Evolutionary conservation across 2,329 filamentous ascomycete species (phyloP).

Genomic region (Trichocomaceae sp.): DNA sequence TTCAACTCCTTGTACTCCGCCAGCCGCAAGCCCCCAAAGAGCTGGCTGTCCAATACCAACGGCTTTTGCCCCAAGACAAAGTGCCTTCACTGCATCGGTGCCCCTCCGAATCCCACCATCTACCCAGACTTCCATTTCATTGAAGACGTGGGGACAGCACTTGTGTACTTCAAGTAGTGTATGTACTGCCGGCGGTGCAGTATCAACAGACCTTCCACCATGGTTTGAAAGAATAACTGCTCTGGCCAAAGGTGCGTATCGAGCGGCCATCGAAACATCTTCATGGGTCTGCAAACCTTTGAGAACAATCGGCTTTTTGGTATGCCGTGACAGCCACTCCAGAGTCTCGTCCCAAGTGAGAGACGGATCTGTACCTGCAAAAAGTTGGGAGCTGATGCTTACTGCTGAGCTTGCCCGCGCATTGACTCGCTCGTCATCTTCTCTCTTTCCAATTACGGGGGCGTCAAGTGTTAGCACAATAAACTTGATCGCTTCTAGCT

Average conservation of each 20-base stretch:
- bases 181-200: constrained; percentile 66
- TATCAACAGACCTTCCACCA: constrained; percentile 62
- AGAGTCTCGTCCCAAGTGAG: constrained; percentile 5
- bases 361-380: not conserved
- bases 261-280: constrained; percentile 40
- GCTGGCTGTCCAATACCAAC: constrained; percentile 71
- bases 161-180: constrained; percentile 68
- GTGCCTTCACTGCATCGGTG: constrained; percentile 81
- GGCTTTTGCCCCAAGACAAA: constrained; percentile 74
- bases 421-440: constrained; percentile 27
- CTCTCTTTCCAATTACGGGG: constrained; percentile 26
- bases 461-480: constrained; percentile 30
- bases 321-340: constrained; percentile 1
- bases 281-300: constrained; percentile 49
- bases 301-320: constrained; percentile 41
- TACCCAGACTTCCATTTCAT: constrained; percentile 71
- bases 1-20: too few species aligned
- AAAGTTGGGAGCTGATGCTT: not conserved
- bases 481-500: constrained; percentile 19
- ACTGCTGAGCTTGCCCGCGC: constrained; percentile 3
- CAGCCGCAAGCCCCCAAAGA: constrained; percentile 33
- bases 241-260: constrained; percentile 33
- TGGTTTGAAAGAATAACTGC: constrained; percentile 47
- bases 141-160: constrained; percentile 64
- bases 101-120: constrained; percentile 81